Evolutionary conservation across 2,329 filamentous ascomycete genomes (phyloP).

Genomic region (Metarhizium rileyi): DNA sequence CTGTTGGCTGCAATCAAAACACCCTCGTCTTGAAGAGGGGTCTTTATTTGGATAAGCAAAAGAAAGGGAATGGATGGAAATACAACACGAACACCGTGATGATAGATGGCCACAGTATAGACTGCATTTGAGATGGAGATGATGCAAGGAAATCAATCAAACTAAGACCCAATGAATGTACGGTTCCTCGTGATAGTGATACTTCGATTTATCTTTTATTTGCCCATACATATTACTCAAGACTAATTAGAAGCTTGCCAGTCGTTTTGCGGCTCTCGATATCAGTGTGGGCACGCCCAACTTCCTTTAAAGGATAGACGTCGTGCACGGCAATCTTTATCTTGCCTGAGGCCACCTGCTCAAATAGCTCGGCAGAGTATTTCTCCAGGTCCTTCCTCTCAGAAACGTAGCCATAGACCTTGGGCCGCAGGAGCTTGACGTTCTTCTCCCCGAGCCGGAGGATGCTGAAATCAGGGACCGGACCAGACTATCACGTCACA

Average conservation of each 20-base stretch:
- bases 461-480: constrained; percentile 57
- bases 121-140: not conserved
- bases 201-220: constrained; percentile 4
- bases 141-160: not conserved
- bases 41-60: not conserved
- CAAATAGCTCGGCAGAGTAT: constrained; percentile 65
- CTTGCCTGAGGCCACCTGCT: constrained; percentile 57
- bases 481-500: constrained; percentile 40
- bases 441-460: constrained; percentile 61
- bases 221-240: constrained; percentile 29
- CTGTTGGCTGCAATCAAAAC: constrained; percentile 57
- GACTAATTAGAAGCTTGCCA: constrained; percentile 71
- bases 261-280: constrained; percentile 74
- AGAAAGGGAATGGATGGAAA: not conserved
- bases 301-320: constrained; percentile 65
- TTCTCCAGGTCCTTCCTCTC: constrained; percentile 60
- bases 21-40: constrained; percentile 9
- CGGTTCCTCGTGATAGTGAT: not conserved
- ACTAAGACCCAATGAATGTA: not conserved
- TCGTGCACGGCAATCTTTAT: constrained; percentile 67
- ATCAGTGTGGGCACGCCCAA: constrained; percentile 63
- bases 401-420: constrained; percentile 59
- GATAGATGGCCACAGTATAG: not conserved
- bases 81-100: not conserved
- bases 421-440: constrained; percentile 64